A percentile compares a stretch with the other conserved stretches of the same genome.
Conservation (phyloP, 106 monocot genomes). For the Phalaenopsis equestris region DNA sequence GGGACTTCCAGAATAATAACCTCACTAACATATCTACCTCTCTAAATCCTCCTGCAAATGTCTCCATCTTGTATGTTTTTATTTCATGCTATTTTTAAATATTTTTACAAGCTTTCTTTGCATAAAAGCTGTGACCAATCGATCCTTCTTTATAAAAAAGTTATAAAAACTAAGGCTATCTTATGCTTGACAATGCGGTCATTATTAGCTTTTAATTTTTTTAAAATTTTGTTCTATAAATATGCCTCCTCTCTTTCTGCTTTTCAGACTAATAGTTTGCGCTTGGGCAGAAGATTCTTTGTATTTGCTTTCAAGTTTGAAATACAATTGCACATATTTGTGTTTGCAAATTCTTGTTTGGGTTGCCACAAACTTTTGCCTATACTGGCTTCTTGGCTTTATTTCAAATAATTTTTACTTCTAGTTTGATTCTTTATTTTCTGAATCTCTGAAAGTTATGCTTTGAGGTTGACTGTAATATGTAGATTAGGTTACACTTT, state of each 20-base stretch:
- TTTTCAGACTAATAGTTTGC: neutral
- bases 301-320: neutral
- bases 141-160: neutral
- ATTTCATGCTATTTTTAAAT: constrained; percentile 7
- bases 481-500: too few relatives aligned
- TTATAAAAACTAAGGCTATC: neutral
- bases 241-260: too few relatives aligned
- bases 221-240: too few relatives aligned
- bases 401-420: too few relatives aligned
- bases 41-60: constrained; percentile 61
- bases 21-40: constrained; percentile 51
- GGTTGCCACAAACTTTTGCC: neutral
- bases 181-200: neutral
- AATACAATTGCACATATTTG: neutral
- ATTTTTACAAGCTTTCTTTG: neutral
- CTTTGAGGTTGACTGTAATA: neutral
- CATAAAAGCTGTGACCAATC: neutral
- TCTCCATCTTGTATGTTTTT: constrained; percentile 66
- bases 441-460: neutral
- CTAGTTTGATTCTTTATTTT: neutral
- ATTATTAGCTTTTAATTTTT: neutral
- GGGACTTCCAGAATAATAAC: constrained; percentile 79
- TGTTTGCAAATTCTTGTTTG: neutral
- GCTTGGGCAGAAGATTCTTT: neutral
- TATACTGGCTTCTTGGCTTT: too few relatives aligned